Base-by-base conservation (phyloP, 2,329 filamentous ascomycete genomes). In the Neospermospora avenae region DNA sequence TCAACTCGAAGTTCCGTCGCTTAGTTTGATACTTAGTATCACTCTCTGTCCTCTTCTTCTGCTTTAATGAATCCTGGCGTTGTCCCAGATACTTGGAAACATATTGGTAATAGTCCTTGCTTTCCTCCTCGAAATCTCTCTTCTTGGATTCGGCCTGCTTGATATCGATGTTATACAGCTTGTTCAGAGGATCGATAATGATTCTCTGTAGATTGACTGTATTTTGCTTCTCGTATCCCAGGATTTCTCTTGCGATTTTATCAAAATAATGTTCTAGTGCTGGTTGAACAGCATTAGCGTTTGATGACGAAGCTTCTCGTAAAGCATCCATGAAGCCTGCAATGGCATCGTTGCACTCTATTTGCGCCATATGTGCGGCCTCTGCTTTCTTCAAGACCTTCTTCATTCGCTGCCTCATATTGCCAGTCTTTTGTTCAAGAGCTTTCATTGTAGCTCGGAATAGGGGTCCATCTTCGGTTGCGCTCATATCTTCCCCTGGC, bases 251-350 rank as follows among this genome's bases (percentile, higher is more conserved):
- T 3, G 93, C 93, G 67, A 96, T 98, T 70, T 93, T 96, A 75
- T 98, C 93, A 70, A 98, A 99, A 73, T 99, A 99, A 74, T 99
- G 93, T 64, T 99, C 95, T 61, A 99, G 82, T 4, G 93, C 95
- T 16, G 95, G 96, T 71, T 96, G 91, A n/a, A 99, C 93, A 0
- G 93, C 95, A 70, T 96, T 96, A 52, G 92, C 90, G 72, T 98
- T 98, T 13, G 93, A 96, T 0, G 85, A 86, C 1, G 93, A 92
- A 0, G 92, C 91, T 71, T 98, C 95, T 63, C 88, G 86, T 34
- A 99, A 78, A 4, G 93, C 88, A 14, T 93, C 90, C 72, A 96
- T 87, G 69, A 99, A 96, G 3, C 84, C 85, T 16, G 84, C 77
- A 67, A 96, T 87, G 5, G 93, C 88, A 56, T 96, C 91, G 72